These are phyloP conservation scores for Leptomonas pyrrhocoris DNA, from an alignment of 208 protist species.

Conservation along the genomic window DNA sequence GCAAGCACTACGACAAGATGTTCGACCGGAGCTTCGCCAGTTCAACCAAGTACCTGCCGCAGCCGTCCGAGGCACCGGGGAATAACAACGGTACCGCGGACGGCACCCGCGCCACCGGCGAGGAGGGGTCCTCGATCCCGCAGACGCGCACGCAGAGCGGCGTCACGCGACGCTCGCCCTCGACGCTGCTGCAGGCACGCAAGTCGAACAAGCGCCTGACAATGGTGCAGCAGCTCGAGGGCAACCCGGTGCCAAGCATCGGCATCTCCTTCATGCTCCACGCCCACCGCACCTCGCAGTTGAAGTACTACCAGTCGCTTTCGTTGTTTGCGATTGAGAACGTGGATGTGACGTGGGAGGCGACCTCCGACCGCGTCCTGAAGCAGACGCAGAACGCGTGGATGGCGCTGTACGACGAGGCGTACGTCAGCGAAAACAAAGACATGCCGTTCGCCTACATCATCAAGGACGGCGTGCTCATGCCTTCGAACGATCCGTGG, in stretches of 20 bases:
- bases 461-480: conserved; percentile 22
- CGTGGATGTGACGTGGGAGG: conserved; percentile 67
- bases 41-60: conserved; percentile 47
- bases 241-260: conserved; percentile 73
- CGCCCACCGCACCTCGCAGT: conserved; percentile 76
- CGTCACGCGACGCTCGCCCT: conserved; percentile 12
- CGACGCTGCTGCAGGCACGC: conserved; percentile 17
- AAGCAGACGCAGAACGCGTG: conserved; percentile 66
- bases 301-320: conserved; percentile 83
- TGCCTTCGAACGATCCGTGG: conserved; percentile 16
- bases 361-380: conserved; percentile 30
- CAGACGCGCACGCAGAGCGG: conserved; percentile 12
- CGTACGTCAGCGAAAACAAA: conserved; percentile 52
- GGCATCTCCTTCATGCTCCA: conserved; percentile 77
- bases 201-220: conserved; percentile 35
- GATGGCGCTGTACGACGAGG: conserved; percentile 72
- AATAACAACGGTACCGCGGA: background rate
- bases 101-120: background rate
- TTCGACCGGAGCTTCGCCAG: conserved; percentile 39
- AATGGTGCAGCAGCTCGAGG: conserved; percentile 34
- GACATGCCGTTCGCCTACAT: conserved; percentile 26
- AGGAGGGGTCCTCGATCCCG: background rate
- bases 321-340: conserved; percentile 76
- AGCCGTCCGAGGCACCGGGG: conserved; percentile 21
- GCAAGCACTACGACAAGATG: conserved; percentile 65